Evolutionary conservation across 352 stramenopile genomes (phyloP).

Genomic region (Paralagenidium karlingii): DNA sequence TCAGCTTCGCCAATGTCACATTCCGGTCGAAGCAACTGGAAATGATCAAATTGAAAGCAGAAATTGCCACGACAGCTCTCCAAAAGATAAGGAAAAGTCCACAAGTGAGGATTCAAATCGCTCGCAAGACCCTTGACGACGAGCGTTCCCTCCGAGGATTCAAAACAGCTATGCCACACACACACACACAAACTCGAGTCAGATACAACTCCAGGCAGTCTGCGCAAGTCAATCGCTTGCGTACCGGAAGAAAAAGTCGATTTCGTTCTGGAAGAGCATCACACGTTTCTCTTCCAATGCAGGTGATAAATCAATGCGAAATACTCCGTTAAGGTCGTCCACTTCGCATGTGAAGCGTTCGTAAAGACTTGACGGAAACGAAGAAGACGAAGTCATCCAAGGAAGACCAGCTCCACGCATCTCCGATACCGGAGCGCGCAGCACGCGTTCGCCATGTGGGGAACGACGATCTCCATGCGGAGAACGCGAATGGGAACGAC

Average conservation of each 20-base stretch:
- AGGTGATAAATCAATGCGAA: slow-evolving; percentile 48
- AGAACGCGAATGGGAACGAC: too few relatives aligned
- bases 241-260: slow-evolving; percentile 30
- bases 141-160: slow-evolving; percentile 62
- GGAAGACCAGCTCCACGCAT: slow-evolving; percentile 15
- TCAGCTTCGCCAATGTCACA: slow-evolving; percentile 16
- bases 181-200: slow-evolving; percentile 3
- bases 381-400: slow-evolving; percentile 35
- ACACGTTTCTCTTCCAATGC: slow-evolving; percentile 32
- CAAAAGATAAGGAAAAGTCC: slow-evolving; percentile 68
- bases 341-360: slow-evolving; percentile 37
- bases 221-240: background rate
- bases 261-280: slow-evolving; percentile 40
- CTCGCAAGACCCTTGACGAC: slow-evolving; percentile 72
- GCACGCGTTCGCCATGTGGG: too few relatives aligned
- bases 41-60: slow-evolving; percentile 66
- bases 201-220: background rate
- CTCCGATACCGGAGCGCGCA: too few relatives aligned
- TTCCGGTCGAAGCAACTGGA: slow-evolving; percentile 42
- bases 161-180: slow-evolving; percentile 35
- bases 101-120: slow-evolving; percentile 72
- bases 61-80: slow-evolving; percentile 59
- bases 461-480: too few relatives aligned
- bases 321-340: slow-evolving; percentile 42
- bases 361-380: slow-evolving; percentile 32